Base-by-base conservation (phyloP, 164 flowering plant genomes). In the Aristolochia californica region DNA sequence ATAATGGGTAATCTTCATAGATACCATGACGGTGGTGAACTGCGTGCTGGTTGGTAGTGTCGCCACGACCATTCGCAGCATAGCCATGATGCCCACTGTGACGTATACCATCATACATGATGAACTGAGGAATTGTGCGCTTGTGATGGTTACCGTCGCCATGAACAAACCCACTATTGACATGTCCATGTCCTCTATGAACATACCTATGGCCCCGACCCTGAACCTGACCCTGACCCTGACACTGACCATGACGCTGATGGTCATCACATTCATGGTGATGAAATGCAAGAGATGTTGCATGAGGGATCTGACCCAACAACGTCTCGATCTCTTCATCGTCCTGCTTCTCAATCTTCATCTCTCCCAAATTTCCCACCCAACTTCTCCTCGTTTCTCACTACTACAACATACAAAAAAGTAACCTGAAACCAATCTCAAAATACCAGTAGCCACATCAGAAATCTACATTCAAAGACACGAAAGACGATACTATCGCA, bases 241-340 rank as follows among this genome's bases (percentile, higher is more conserved):
- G 51, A 50, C 30, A 38, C 47, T 68, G 61, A 60, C 49, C 48
- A 13, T 20, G 56, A 62, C 53, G 52, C 11, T 21, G 30, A 17
- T 30, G 66, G 21, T 47, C 18, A 38, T 23, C 30, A 50, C 24
- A 44, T 15, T 67, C 44, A 43, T 55, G 34, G 16, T 56, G 56
- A 59, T 60, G 68, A 53, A 28, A 55, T 48, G 58, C 57, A 22
- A 56, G 53, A 26, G 73, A 68, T 56, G 72, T 58, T 51, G 66
- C 74, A 63, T 68, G 74, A 51, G 70, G 73, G 69, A 74, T 74
- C 74, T 72, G 74, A 44, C 59, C 68, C 67, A 74, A 72, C 56
- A 77, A 56, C 64, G 28, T 68, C 48, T 71, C 76, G 45, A 74
- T 27, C 60, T 72, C 78, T 12, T 62, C 64, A 50, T 72, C 73